These are phyloP conservation scores for Hypocreales sp. DNA, from an alignment of 2,329 filamentous ascomycete genomes.

Conservation along the genomic window DNA sequence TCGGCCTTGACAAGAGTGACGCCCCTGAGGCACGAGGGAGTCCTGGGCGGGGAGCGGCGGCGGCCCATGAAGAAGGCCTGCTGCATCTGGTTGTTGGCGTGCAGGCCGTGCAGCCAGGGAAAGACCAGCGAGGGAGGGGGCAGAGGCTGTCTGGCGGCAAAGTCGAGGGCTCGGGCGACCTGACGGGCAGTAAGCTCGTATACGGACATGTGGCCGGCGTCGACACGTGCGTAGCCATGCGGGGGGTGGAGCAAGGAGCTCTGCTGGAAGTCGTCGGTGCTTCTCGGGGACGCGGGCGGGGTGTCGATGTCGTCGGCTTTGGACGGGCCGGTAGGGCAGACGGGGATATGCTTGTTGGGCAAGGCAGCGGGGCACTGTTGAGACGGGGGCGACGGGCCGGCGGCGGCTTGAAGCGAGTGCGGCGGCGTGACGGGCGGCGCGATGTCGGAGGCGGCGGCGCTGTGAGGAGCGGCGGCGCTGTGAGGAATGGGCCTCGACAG, in stretches of 20 bases:
- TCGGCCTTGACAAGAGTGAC: slow-evolving; percentile 82
- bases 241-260: slow-evolving; percentile 65
- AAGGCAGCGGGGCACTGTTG: slow-evolving; percentile 28
- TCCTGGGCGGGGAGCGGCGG: slow-evolving; percentile 53
- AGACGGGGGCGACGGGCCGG: slow-evolving; percentile 6
- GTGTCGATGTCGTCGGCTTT: slow-evolving; percentile 37
- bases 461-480: slow-evolving; percentile 25
- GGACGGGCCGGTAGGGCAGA: slow-evolving; percentile 67
- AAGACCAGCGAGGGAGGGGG: slow-evolving; percentile 80
- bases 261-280: slow-evolving; percentile 35
- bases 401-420: slow-evolving; percentile 20
- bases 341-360: slow-evolving; percentile 83
- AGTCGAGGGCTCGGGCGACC: slow-evolving; percentile 59
- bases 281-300: slow-evolving; percentile 50
- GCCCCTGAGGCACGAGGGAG: slow-evolving; percentile 57
- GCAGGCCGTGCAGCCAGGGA: slow-evolving; percentile 89
- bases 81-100: slow-evolving; percentile 78
- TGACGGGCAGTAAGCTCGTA: slow-evolving; percentile 58
- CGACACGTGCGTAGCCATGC: slow-evolving; percentile 36
- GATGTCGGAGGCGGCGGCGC: slow-evolving; percentile 25
- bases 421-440: slow-evolving; percentile 20
- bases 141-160: slow-evolving; percentile 62
- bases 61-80: slow-evolving; percentile 76
- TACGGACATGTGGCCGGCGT: slow-evolving; percentile 41
- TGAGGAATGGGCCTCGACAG: slow-evolving; percentile 32